Conservation (phyloP, 495 filamentous ascomycete genomes). For the Clohesyomyces aquaticus region DNA sequence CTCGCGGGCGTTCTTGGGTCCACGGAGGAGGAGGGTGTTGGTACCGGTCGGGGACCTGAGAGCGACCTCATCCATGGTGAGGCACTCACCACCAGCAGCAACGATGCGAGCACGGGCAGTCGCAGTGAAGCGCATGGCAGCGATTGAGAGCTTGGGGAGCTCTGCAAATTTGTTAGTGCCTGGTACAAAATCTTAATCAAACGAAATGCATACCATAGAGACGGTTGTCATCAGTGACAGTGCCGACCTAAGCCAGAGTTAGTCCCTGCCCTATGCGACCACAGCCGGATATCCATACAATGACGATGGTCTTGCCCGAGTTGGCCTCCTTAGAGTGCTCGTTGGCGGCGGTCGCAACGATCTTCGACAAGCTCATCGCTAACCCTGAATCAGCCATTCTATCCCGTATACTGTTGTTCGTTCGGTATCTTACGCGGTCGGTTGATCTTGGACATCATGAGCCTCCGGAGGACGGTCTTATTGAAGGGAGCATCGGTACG, state of each 20-base stretch:
- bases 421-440: constrained; percentile 61
- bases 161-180: constrained; percentile 56
- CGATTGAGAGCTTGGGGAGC: constrained; percentile 88
- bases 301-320: constrained; percentile 86
- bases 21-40: constrained; percentile 93
- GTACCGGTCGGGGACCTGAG: constrained; percentile 87
- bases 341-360: constrained; percentile 68
- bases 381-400: constrained; percentile 6
- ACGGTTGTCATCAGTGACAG: constrained; percentile 93
- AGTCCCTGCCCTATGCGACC: not conserved
- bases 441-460: constrained; percentile 98
- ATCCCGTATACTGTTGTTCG: not conserved
- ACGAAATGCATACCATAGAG: constrained; percentile 11
- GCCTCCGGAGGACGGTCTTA: constrained; percentile 91
- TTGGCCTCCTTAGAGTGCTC: constrained; percentile 64
- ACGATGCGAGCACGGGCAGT: constrained; percentile 90
- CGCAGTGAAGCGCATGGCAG: constrained; percentile 92
- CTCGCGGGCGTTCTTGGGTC: constrained; percentile 95
- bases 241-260: constrained; percentile 59
- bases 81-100: constrained; percentile 88
- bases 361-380: constrained; percentile 84
- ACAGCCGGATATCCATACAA: constrained; percentile 47
- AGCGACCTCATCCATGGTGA: constrained; percentile 96
- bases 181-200: not conserved
- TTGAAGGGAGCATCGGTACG: constrained; percentile 97